A percentile compares a stretch with the other conserved stretches of the same genome.
These are phyloP conservation scores for Pythium oligandrum DNA, from an alignment of 352 stramenopile species.

Conservation along the genomic window DNA sequence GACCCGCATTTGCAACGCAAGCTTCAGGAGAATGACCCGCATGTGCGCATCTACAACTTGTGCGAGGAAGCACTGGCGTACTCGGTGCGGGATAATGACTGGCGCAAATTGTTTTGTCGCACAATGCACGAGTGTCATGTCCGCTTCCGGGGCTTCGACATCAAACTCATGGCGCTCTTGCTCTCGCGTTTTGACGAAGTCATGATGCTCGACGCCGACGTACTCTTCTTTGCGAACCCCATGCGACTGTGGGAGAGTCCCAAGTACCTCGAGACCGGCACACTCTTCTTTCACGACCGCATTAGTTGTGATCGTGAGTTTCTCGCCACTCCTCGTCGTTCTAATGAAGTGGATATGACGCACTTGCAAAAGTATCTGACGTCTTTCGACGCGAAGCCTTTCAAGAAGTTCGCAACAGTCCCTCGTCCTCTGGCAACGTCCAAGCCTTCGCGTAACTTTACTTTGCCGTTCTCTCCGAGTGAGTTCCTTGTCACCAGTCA, in stretches of 20 bases:
- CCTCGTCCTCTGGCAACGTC: constrained; percentile 11
- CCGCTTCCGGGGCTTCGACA: constrained; percentile 50
- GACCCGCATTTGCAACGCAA: constrained; percentile 25
- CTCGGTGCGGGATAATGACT: constrained; percentile 17
- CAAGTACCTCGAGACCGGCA: constrained; percentile 53
- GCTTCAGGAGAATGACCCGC: constrained; percentile 30
- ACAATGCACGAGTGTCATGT: constrained; percentile 33
- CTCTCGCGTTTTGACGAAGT: constrained; percentile 66
- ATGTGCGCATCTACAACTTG: constrained; percentile 62
- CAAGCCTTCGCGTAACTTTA: constrained; percentile 13
- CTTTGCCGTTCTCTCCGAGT: constrained; percentile 23
- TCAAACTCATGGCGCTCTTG: constrained; percentile 61
- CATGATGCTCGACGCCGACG: constrained; percentile 75
- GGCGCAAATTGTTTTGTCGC: constrained; percentile 46
- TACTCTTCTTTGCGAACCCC: constrained; percentile 55
- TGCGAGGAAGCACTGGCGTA: constrained; percentile 38
- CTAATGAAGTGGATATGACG: constrained; percentile 20
- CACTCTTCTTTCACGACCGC: constrained; percentile 67
- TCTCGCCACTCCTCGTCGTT: constrained; percentile 28
- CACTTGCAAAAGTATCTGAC: constrained; percentile 46
- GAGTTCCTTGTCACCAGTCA: constrained; percentile 50
- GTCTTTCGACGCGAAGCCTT: constrained; percentile 43
- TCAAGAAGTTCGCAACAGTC: constrained; percentile 29
- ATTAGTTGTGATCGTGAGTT: constrained; percentile 40
- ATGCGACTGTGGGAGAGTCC: constrained; percentile 46